Evolutionary conservation across 768 basidiomycete species (phyloP), one percentile per base, ranked within the genome.

Genomic region (Cyclocybe aegerita): DNA sequence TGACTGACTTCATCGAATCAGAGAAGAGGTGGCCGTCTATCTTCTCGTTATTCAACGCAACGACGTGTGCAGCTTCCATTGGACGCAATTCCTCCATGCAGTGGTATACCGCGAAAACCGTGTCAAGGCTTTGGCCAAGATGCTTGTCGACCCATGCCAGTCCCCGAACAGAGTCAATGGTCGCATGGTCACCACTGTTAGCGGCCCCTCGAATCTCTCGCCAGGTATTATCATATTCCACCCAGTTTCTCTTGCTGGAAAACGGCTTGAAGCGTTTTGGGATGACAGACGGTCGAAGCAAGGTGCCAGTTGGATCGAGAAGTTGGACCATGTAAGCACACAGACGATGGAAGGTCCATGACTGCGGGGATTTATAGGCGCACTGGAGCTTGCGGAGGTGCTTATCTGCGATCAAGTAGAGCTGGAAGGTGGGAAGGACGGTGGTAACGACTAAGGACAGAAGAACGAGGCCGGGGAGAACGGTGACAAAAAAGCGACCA

Each of bases 361-460:
- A 56, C 15, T 56, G 58, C 9, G 58, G 55, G 29, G 58, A 60
- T 30, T 60, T 56, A 40, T 53, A 60, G 3, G 58, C 50, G 23
- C 55, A 57, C 45, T 56, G 58, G 2, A 49, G 16, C 5, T 16
- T 47, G 29, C 35, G 48, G 7, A 54, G 43, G 14, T 32, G 32
- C 11, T 29, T 43, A 17, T 46, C 37, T 10, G 43, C 43, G 31
- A 48, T 50, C 14, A 56, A 34, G 16, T 54, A 41, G 33, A 53
- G 40, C 7, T 60, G 55, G 6, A 56, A 33, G 4, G 52, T 43
- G 12, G 58, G 55, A 14, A 54, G 33, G 14, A 54, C 10, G 12
- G 50, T 56, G 7, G 55, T 57, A 3, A 51, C 39, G 9, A 60
- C 29, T 36, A 60, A 49, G n/a, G 45, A 29, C 15, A 43, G 31